Conservation (phyloP, 2,329 filamentous ascomycete species). For the Fusarium sacchari region DNA sequence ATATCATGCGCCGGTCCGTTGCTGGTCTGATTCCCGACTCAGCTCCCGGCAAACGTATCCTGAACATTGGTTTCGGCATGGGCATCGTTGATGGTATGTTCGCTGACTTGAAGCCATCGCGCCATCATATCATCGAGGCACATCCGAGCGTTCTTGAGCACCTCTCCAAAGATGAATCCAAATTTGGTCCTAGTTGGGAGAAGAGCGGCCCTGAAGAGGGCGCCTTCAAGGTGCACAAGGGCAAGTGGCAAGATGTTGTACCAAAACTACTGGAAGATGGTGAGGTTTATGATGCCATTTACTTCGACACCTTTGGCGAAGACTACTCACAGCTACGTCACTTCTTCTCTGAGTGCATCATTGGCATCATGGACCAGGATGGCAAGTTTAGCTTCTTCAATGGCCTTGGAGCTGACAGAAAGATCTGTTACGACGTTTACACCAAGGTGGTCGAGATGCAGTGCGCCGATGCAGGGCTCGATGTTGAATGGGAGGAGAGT, state of each 20-base stretch:
- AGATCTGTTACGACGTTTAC: slow-evolving; percentile 96
- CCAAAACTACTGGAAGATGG: slow-evolving; percentile 74
- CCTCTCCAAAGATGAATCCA: slow-evolving; percentile 60
- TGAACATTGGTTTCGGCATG: slow-evolving; percentile 93
- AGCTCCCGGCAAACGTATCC: slow-evolving; percentile 69
- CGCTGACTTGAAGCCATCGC: slow-evolving; percentile 70
- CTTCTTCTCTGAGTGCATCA: slow-evolving; percentile 90
- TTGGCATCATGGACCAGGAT: slow-evolving; percentile 75
- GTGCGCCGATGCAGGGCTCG: slow-evolving; percentile 86
- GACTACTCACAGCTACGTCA: slow-evolving; percentile 85
- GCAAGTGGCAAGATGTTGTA: slow-evolving; percentile 84
- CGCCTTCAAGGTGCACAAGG: slow-evolving; percentile 74
- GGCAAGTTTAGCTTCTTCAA: slow-evolving; percentile 90
- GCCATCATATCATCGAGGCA: slow-evolving; percentile 88
- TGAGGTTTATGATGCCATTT: slow-evolving; percentile 84
- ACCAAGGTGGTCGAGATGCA: slow-evolving; percentile 92
- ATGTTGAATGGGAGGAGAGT: slow-evolving; percentile 86
- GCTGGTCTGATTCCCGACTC: slow-evolving; percentile 66
- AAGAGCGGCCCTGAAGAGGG: slow-evolving; percentile 66
- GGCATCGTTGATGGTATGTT: slow-evolving; percentile 86
- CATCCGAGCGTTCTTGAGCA: slow-evolving; percentile 80
- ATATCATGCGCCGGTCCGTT: slow-evolving; percentile 84
- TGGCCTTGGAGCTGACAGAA: slow-evolving; percentile 89
- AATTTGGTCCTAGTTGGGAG: slow-evolving; percentile 67
- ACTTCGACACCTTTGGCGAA: slow-evolving; percentile 98